Conservation (phyloP, 352 stramenopile genomes). For the Halophytophthora polymorphica region DNA sequence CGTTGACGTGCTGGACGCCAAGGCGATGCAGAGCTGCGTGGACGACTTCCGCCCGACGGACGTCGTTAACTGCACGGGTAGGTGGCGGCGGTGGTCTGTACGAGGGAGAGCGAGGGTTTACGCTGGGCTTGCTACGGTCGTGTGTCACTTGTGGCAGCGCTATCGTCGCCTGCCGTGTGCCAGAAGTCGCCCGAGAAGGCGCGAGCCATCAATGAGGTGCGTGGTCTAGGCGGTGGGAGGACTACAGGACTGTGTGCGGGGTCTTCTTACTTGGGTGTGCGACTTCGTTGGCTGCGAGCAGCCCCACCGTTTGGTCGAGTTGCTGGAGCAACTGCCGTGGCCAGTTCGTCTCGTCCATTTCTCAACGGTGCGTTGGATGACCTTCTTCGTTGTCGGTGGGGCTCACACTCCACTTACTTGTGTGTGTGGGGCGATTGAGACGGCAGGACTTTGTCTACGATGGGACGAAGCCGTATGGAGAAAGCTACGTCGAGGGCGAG, state of each 20-base stretch:
- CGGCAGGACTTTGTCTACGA: slow-evolving; percentile 64
- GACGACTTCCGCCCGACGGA: slow-evolving; percentile 35
- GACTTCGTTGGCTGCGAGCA: slow-evolving; percentile 3
- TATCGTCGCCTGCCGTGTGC: slow-evolving; percentile 56
- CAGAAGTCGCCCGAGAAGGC: slow-evolving; percentile 41
- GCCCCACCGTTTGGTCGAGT: slow-evolving; percentile 32
- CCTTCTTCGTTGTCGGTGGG: neutral
- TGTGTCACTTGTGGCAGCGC: slow-evolving; percentile 24
- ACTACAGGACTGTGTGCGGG: neutral
- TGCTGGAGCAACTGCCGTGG: slow-evolving; percentile 22
- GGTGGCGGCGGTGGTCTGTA: neutral
- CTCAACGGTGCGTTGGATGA: slow-evolving; percentile 32
- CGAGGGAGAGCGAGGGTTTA: neutral
- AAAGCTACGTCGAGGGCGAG: slow-evolving; percentile 41
- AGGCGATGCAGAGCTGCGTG: slow-evolving; percentile 31
- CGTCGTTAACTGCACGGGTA: slow-evolving; percentile 61
- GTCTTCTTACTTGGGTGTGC: neutral
- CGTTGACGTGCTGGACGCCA: slow-evolving; percentile 33
- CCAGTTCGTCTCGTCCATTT: slow-evolving; percentile 52
- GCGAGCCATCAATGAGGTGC: slow-evolving; percentile 47
- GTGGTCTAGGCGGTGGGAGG: no score
- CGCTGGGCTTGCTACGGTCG: neutral
- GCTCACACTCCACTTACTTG: neutral
- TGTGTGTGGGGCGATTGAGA: neutral
- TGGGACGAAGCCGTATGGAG: slow-evolving; percentile 15